Conservation (phyloP, 768 basidiomycete genomes). For the Galerina marginata region DNA sequence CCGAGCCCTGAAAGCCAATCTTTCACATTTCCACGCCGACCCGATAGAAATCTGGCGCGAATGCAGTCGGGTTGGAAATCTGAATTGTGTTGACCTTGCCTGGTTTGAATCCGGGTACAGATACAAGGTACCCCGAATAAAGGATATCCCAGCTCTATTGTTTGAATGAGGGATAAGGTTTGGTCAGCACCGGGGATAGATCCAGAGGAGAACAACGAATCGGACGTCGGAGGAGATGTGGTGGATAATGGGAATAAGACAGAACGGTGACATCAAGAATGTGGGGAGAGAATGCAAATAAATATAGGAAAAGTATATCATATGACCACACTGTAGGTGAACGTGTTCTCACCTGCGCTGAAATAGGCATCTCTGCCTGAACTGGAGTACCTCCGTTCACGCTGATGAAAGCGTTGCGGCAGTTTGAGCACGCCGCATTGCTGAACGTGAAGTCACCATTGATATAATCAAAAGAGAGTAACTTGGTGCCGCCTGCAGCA, state of each 20-base stretch:
- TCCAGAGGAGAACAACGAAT: neutral
- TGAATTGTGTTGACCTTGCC: conserved; percentile 50
- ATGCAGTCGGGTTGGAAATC: conserved; percentile 49
- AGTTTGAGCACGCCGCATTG: conserved; percentile 54
- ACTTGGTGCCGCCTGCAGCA: conserved; percentile 44
- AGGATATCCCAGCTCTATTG: conserved; percentile 52
- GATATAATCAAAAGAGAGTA: conserved; percentile 51
- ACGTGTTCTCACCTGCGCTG: conserved; percentile 43
- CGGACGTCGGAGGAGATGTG: neutral
- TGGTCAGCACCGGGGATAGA: neutral
- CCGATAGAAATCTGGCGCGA: conserved; percentile 47
- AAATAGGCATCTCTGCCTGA: conserved; percentile 52
- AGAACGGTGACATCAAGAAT: neutral
- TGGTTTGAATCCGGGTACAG: conserved; percentile 47
- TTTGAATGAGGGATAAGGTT: neutral
- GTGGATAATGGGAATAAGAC: neutral
- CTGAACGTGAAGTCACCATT: conserved; percentile 49
- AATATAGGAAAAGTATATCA: neutral
- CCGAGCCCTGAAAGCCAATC: neutral
- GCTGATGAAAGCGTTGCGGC: conserved; percentile 51
- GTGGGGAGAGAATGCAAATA: neutral
- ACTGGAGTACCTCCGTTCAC: conserved; percentile 49
- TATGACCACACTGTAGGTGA: neutral
- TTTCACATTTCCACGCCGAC: conserved; percentile 40
- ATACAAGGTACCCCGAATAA: conserved; percentile 44